Conservation (phyloP, 805 yeast genomes). For the Candida takata region DNA sequence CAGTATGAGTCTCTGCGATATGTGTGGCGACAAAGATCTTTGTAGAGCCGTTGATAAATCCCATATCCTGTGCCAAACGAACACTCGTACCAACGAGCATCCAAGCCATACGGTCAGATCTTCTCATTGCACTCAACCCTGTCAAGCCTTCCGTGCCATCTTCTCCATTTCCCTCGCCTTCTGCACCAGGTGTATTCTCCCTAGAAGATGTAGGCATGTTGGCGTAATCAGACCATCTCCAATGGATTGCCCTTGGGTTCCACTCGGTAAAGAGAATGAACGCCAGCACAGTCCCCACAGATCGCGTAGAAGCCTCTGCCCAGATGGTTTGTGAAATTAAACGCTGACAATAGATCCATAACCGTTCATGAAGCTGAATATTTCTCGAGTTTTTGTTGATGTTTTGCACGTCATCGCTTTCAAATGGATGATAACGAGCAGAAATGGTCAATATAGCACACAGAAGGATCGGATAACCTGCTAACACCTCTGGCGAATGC, state of each 20-base stretch:
- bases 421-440: slow-evolving; percentile 64
- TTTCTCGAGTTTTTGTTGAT: slow-evolving; percentile 34
- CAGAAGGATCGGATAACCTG: slow-evolving; percentile 73
- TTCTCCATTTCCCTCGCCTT: slow-evolving; percentile 3
- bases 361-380: slow-evolving; percentile 63
- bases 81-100: slow-evolving; percentile 87
- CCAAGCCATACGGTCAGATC: slow-evolving; percentile 90
- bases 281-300: slow-evolving; percentile 81
- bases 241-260: slow-evolving; percentile 93
- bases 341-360: slow-evolving; percentile 81
- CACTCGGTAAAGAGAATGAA: slow-evolving; percentile 85
- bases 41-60: slow-evolving; percentile 66
- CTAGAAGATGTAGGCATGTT: slow-evolving; percentile 30
- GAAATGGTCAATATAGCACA: slow-evolving; percentile 79
- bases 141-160: slow-evolving; percentile 46
- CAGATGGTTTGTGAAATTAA: slow-evolving; percentile 81
- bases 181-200: slow-evolving; percentile 9
- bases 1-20: slow-evolving; percentile 73
- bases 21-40: slow-evolving; percentile 79
- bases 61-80: slow-evolving; percentile 80
- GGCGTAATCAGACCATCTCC: slow-evolving; percentile 83
- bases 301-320: slow-evolving; percentile 88
- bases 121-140: slow-evolving; percentile 77
- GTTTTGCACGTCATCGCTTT: slow-evolving; percentile 24
- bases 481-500: slow-evolving; percentile 56